phyloP scores from a whole-genome alignment of 495 filamentous ascomycete species.

The Entonaema liquescens region DNA sequence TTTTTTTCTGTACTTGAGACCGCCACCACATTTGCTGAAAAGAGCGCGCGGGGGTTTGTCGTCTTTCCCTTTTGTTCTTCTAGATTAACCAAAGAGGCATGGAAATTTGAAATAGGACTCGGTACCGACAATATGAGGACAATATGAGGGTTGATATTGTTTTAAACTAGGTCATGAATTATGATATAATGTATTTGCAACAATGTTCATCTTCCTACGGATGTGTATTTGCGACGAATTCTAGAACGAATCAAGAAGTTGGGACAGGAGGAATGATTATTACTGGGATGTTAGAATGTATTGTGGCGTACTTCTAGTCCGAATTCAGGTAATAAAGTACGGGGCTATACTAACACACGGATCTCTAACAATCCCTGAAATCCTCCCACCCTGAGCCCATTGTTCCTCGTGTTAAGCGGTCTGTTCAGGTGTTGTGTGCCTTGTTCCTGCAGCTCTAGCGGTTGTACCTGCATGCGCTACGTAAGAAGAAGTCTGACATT shows the following conservation, averaged over 20 bases:
- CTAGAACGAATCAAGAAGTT: conserved; percentile 7
- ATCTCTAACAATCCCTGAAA: conserved; percentile 31
- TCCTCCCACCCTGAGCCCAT: conserved; percentile 21
- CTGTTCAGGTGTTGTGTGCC: conserved; percentile 7
- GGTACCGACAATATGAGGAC: conserved; percentile 4
- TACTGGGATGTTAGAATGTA: background rate
- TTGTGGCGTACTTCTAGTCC: conserved; percentile 2
- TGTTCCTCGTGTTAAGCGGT: conserved; percentile 25
- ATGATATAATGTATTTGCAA: conserved; percentile 7
- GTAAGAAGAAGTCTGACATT: conserved; percentile 31
- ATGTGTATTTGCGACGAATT: conserved; percentile 5
- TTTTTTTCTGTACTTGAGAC: conserved; percentile 26
- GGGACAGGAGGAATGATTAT: conserved; percentile 1
- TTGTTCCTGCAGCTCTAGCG: conserved; percentile 39
- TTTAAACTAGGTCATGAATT: background rate
- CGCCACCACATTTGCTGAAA: conserved; percentile 27
- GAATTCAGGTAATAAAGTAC: conserved; percentile 7
- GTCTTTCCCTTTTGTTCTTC: conserved; percentile 3
- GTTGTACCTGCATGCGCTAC: conserved; percentile 41
- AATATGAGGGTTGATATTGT: background rate
- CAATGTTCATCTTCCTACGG: background rate
- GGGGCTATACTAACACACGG: conserved; percentile 8
- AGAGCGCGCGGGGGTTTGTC: conserved; percentile 2
- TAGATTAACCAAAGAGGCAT: background rate
- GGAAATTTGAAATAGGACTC: background rate